Conservation (phyloP, 345 rosid genomes). For the Trapa bicornis region DNA sequence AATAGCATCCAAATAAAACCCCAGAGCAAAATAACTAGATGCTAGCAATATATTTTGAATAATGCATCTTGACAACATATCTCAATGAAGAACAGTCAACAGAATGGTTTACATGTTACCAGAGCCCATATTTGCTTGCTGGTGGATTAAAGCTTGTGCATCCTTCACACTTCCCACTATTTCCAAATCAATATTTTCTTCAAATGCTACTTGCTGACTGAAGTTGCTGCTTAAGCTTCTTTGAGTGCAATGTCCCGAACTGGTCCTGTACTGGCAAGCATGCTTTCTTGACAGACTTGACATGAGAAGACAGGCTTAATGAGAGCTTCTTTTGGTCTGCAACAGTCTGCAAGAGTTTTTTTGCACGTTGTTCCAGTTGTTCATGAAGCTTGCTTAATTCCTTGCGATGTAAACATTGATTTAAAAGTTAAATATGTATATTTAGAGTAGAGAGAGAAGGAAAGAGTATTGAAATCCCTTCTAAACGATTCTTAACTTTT, state of each 20-base stretch:
- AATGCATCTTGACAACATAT: neutral
- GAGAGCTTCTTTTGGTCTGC: constrained; percentile 77
- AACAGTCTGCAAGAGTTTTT: constrained; percentile 50
- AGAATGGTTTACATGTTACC: constrained; percentile 24
- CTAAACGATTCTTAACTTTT: neutral
- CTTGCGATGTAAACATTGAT: constrained; percentile 42
- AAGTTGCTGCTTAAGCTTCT: constrained; percentile 79
- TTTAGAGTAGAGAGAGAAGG: neutral
- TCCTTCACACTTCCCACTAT: constrained; percentile 67
- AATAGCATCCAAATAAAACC: neutral
- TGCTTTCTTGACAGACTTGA: constrained; percentile 86
- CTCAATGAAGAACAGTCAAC: neutral
- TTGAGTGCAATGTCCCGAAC: constrained; percentile 50
- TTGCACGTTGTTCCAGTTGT: constrained; percentile 54
- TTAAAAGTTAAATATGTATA: neutral
- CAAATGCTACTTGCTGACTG: constrained; percentile 72
- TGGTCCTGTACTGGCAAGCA: constrained; percentile 84
- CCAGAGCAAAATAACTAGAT: neutral
- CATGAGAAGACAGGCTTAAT: constrained; percentile 69
- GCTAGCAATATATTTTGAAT: neutral
- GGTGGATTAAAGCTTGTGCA: constrained; percentile 57
- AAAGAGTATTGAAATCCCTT: neutral
- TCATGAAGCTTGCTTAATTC: constrained; percentile 65
- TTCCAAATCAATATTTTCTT: constrained; percentile 58
- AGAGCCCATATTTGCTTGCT: constrained; percentile 59